Base-by-base conservation (phyloP, 192 early-diverging fungal species). In the Dispira simplex region DNA sequence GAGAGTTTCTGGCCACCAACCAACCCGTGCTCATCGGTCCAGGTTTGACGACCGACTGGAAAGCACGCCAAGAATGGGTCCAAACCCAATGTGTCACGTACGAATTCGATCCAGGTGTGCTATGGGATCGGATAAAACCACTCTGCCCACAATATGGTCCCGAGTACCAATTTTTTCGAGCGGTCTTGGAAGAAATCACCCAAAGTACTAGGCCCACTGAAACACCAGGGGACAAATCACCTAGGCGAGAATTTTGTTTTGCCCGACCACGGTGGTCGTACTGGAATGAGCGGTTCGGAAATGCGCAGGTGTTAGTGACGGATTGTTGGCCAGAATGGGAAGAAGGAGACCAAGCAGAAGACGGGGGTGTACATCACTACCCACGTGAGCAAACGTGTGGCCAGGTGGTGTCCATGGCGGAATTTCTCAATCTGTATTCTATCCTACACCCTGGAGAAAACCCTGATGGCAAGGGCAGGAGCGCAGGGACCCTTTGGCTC, bases 1-100 rank as follows among this genome's bases (percentile, higher is more conserved):
- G 10, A 0, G 25, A 26, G 2, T 26, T 25, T 10, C 66, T 81
- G 46, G 62, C 68, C 11, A 72, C 77, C 18, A 83, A 83, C 66
- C 39, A 65, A 11, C 81, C 81, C 11, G 75, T 77, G 3, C 46
- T 83, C 46, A 70, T 83, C 55, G 81, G 79, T 0, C 73, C 81
- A 10, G 44, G 63, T 0, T 55, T 77, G 28, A 79, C 76, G 16
- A 8, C 55, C 55, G 27, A 72, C 51, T 21, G 27, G 25, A 23
- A 14, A 18, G 43, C 11, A 27, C 55, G 54, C 3, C 16, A 18
- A 13, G 20, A 1, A n/a, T 56, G 54, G 54, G 54, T 26, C 20
- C 16, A 13, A 18, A 13, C 25, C 1, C 12, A n/a, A 2, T 14
- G 12, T 14, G 6, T 56, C 20, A 20, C n/a, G 8, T 26, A 13